phyloP scores from a whole-genome alignment of 139 green algal species.

The Micractinium conductrix region DNA sequence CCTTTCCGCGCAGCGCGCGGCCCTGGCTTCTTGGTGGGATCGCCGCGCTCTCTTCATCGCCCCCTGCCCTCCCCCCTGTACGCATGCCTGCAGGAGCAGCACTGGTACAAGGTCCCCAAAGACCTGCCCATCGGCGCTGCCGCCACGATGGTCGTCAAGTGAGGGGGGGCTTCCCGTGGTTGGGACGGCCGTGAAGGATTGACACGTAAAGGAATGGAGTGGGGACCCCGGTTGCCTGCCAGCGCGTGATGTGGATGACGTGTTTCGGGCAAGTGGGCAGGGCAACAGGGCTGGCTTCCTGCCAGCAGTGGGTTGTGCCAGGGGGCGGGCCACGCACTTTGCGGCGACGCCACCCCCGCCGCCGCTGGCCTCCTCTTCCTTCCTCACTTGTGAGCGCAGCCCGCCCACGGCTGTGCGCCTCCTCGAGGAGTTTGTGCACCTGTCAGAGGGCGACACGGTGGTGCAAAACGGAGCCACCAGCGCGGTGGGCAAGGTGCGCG shows the following conservation, averaged over 20 bases:
- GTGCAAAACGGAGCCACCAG: conserved; percentile 93
- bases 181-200: not conserved
- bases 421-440: conserved; percentile 82
- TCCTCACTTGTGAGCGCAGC: conserved; percentile 46
- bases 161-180: not conserved
- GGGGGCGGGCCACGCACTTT: too few relatives aligned
- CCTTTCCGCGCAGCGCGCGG: too few relatives aligned
- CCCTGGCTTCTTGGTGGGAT: too few relatives aligned
- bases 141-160: conserved; percentile 46
- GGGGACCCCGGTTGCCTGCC: too few relatives aligned
- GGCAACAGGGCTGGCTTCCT: too few relatives aligned
- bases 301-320: too few relatives aligned
- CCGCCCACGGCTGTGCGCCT: conserved; percentile 85
- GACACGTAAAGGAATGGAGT: not conserved
- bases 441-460: conserved; percentile 83
- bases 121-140: conserved; percentile 45
- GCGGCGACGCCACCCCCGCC: too few relatives aligned
- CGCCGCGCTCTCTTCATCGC: too few relatives aligned
- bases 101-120: conserved; percentile 45
- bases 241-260: too few relatives aligned
- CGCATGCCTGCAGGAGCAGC: conserved; percentile 82
- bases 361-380: too few relatives aligned
- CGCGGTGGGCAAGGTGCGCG: conserved; percentile 77
- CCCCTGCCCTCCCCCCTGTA: too few relatives aligned
- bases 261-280: too few relatives aligned